phyloP scores from a whole-genome alignment of 2,329 filamentous ascomycete species.

The Lachnellula arida region DNA sequence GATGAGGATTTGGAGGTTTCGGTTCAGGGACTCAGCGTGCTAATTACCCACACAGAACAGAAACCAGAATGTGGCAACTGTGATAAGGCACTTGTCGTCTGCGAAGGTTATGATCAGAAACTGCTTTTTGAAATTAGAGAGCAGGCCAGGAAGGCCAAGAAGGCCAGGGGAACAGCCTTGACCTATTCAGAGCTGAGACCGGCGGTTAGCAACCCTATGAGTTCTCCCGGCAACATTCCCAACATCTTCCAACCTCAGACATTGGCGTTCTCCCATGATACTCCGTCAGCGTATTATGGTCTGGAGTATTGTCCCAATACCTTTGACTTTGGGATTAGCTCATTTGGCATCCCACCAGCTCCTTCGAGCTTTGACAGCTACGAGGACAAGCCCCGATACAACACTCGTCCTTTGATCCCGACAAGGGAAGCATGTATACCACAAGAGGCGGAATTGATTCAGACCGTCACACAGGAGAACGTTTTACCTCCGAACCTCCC shows the following conservation, averaged over 20 bases:
- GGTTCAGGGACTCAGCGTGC: background rate
- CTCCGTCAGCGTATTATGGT: background rate
- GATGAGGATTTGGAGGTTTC: background rate
- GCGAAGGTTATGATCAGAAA: constrained; percentile 11
- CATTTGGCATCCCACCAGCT: background rate
- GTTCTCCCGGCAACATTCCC: background rate
- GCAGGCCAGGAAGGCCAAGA: background rate
- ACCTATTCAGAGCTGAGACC: background rate
- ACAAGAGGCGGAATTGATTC: background rate
- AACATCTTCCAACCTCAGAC: background rate
- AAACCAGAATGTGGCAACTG: constrained; percentile 10
- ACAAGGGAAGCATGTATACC: background rate
- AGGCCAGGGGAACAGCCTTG: background rate
- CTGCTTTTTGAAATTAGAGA: too few species aligned
- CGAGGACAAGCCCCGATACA: background rate
- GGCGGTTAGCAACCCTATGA: background rate
- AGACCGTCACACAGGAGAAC: background rate
- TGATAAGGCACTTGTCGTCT: constrained; percentile 7
- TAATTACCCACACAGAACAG: background rate
- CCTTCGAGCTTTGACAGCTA: background rate
- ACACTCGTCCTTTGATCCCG: background rate
- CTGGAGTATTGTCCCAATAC: background rate
- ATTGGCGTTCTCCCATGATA: background rate
- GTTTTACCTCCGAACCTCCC: background rate
- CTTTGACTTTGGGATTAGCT: background rate